A percentile compares a stretch with the other conserved stretches of the same genome.
Conservation (phyloP, 2,329 filamentous ascomycete species). For the Acrodontium crateriforme region DNA sequence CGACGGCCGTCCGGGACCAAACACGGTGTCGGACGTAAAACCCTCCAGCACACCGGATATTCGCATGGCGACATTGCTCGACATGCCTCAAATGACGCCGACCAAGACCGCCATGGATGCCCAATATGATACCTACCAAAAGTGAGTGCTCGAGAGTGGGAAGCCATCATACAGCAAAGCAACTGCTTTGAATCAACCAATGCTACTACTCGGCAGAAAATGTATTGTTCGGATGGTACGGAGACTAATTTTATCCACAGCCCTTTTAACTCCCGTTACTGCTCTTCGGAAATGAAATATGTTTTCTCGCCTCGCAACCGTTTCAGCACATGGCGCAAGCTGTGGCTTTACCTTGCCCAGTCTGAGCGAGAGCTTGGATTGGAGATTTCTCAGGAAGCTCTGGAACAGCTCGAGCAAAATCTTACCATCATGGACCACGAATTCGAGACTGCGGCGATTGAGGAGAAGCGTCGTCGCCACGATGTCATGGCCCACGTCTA, state of each 20-base stretch:
- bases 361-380: conserved; percentile 69
- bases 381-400: conserved; percentile 52
- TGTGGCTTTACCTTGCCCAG: conserved; percentile 79
- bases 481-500: conserved; percentile 43
- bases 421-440: conserved; percentile 33
- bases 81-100: conserved; percentile 5
- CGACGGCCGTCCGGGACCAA: too few species aligned
- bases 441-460: conserved; percentile 33
- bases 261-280: conserved; percentile 58
- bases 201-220: neutral
- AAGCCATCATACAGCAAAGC: neutral
- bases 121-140: conserved; percentile 18
- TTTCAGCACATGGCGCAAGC: conserved; percentile 65
- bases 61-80: conserved; percentile 4
- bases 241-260: conserved; percentile 41
- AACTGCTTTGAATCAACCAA: neutral
- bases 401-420: conserved; percentile 33
- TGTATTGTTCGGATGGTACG: neutral
- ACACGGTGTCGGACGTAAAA: too few species aligned
- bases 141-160: conserved; percentile 10
- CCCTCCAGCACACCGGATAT: conserved; percentile 5
- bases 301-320: conserved; percentile 68
- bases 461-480: conserved; percentile 33
- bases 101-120: conserved; percentile 5
- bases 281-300: conserved; percentile 57